Evolutionary conservation across 805 yeast genomes (phyloP), one percentile per base, ranked within the genome.

Genomic region (Metschnikowia sp.): DNA sequence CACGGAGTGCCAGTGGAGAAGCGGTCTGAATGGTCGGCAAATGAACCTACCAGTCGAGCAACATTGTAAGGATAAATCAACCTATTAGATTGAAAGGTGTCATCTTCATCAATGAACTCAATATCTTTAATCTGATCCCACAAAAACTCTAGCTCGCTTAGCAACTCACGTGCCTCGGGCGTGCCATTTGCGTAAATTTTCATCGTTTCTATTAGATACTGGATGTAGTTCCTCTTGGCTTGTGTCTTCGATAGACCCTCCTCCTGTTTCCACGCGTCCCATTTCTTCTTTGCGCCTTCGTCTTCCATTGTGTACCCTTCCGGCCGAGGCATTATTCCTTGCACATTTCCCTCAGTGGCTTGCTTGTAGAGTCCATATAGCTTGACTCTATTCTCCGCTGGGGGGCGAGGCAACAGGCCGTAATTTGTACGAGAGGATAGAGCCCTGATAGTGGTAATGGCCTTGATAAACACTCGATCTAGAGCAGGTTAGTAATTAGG

Each of bases 321-420:
- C 0, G 92, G 92, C 40, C 89, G 68, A 2, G 77, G 76, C 81
- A 86, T 77, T 36, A 84, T 72, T 2, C 84, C 84, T 40, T 76
- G 78, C 8, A 86, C 89, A 62, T 88, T 82, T 8, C 96, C 96
- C 64, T 87, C 92, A 5, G 95, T 88, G 2, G 96, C 91, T 61
- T 88, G 96, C 58, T 88, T 89, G 67, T 88, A 88, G 42, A 88
- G 74, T 0, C 96, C 96, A 62, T 88, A 88, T 4, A 88, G 72
- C 53, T 75, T 75, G 48, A 84, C 81, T 32, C 96, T 65, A 50
- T 73, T 78, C 44, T 82, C 84, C 2, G 86, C 77, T 0, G 94
- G 90, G 0, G 96, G 96, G 28, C 91, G 74, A 0, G 91, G 89
- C 29, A 86, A 67, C 9, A 84, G 70, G 12, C 83, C 83, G 50